Evolutionary conservation across 2,329 filamentous ascomycete species (phyloP).

Genomic region (Clarireedia homoeocarpa): DNA sequence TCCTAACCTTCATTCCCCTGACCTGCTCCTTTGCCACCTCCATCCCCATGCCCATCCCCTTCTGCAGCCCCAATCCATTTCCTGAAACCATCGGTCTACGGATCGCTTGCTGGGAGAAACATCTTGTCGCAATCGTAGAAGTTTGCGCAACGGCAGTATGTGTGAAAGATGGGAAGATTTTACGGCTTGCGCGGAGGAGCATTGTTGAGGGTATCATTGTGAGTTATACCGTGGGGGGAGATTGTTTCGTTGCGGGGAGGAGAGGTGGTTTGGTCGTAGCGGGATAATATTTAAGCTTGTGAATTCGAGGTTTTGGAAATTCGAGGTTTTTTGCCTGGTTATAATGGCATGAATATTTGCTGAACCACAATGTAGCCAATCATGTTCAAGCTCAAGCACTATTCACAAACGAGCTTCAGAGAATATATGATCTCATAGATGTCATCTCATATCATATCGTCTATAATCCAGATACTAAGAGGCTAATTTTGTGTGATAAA

Average conservation of each 20-base stretch:
- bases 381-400: no score
- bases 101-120: slow-evolving; percentile 12
- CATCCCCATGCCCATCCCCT: not conserved
- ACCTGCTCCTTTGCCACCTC: slow-evolving; percentile 40
- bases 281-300: not conserved
- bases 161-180: slow-evolving; percentile 13
- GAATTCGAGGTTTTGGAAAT: not conserved
- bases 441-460: not conserved
- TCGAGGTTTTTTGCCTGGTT: not conserved
- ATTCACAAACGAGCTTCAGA: no score
- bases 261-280: not conserved
- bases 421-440: no score
- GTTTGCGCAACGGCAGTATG: not conserved
- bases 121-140: slow-evolving; percentile 8
- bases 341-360: not conserved
- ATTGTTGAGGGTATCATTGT: slow-evolving; percentile 16
- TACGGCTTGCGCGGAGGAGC: slow-evolving; percentile 20
- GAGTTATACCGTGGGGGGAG: no score
- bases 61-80: not conserved
- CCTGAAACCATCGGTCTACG: slow-evolving; percentile 6
- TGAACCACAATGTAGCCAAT: no score
- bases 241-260: not conserved
- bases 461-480: not conserved
- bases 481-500: not conserved
- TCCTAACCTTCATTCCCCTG: slow-evolving; percentile 89